These are phyloP conservation scores for Cercospora sp. DNA, from an alignment of 2,329 filamentous ascomycete genomes.

Conservation along the genomic window DNA sequence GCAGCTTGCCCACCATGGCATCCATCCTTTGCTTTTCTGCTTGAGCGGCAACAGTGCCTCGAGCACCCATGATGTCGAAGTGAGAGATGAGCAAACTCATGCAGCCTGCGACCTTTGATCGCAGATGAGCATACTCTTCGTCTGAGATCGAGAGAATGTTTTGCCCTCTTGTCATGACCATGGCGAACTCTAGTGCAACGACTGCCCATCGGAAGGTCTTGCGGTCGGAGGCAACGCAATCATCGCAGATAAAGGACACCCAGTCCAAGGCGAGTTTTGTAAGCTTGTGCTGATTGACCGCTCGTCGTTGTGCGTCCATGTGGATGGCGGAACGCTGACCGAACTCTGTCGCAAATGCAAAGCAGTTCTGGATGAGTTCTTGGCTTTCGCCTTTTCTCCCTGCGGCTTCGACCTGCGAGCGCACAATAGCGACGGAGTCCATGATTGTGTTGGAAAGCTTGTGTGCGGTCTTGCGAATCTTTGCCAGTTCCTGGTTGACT, in stretches of 20 bases:
- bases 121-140: slow-evolving; percentile 77
- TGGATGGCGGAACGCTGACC: slow-evolving; percentile 91
- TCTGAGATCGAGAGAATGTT: slow-evolving; percentile 91
- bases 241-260: slow-evolving; percentile 97
- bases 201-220: slow-evolving; percentile 98
- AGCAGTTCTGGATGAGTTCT: slow-evolving; percentile 95
- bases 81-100: slow-evolving; percentile 98
- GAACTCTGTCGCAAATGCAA: slow-evolving; percentile 98
- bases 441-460: slow-evolving; percentile 97
- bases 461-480: slow-evolving; percentile 93
- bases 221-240: slow-evolving; percentile 89
- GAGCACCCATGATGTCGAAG: slow-evolving; percentile 98
- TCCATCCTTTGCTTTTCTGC: slow-evolving; percentile 88
- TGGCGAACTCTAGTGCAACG: slow-evolving; percentile 89
- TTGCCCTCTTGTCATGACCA: slow-evolving; percentile 92
- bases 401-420: slow-evolving; percentile 67
- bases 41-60: slow-evolving; percentile 88
- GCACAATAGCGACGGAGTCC: slow-evolving; percentile 94
- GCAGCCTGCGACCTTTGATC: slow-evolving; percentile 89
- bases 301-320: slow-evolving; percentile 91
- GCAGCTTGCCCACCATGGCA: slow-evolving; percentile 70
- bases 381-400: slow-evolving; percentile 73
- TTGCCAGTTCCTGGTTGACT: slow-evolving; percentile 85
- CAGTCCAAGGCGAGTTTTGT: slow-evolving; percentile 92
- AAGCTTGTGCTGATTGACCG: slow-evolving; percentile 96